Percentiles rank a stretch among this genome's conserved stretches.
Evolutionary conservation across 2,329 filamentous ascomycete genomes (phyloP).

Genomic region (Knufia petricola): DNA sequence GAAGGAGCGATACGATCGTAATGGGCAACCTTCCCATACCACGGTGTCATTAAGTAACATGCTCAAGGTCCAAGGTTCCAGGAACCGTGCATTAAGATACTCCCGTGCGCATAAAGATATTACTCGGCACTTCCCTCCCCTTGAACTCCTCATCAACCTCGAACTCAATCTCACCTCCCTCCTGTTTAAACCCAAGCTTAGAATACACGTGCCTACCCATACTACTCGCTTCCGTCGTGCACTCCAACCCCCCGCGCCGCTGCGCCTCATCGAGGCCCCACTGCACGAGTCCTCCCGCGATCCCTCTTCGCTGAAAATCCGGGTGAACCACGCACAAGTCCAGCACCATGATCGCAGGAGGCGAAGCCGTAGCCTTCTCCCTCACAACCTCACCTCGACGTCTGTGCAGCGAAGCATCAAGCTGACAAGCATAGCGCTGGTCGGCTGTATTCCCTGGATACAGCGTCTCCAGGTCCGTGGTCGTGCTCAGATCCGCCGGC

Average conservation of each 20-base stretch:
- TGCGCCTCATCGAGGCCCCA: slow-evolving; percentile 41
- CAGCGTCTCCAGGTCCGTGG: slow-evolving; percentile 28
- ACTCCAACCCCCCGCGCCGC: slow-evolving; percentile 27
- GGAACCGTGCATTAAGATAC: too few species aligned
- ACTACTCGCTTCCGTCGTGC: slow-evolving; percentile 38
- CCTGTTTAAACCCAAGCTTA: slow-evolving; percentile 38
- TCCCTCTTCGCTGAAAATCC: slow-evolving; percentile 40
- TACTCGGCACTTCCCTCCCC: slow-evolving; percentile 30
- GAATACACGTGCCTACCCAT: slow-evolving; percentile 42
- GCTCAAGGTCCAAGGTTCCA: too few species aligned
- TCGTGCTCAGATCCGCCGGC: slow-evolving; percentile 16
- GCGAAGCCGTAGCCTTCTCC: slow-evolving; percentile 30
- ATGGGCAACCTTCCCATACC: too few species aligned
- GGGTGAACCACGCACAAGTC: slow-evolving; percentile 47
- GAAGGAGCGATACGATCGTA: too few species aligned
- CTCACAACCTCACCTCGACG: slow-evolving; percentile 28
- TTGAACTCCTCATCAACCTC: slow-evolving; percentile 37
- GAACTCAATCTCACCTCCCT: slow-evolving; percentile 36
- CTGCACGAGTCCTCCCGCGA: slow-evolving; percentile 37
- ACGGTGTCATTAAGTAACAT: too few species aligned
- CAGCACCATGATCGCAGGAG: slow-evolving; percentile 38
- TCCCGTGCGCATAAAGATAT: slow-evolving; percentile 41
- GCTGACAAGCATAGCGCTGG: slow-evolving; percentile 39
- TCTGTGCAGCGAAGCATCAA: slow-evolving; percentile 34
- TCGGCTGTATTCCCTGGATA: slow-evolving; percentile 38